Conservation (phyloP, 2,329 filamentous ascomycete species). For the Blumeria graminis region DNA sequence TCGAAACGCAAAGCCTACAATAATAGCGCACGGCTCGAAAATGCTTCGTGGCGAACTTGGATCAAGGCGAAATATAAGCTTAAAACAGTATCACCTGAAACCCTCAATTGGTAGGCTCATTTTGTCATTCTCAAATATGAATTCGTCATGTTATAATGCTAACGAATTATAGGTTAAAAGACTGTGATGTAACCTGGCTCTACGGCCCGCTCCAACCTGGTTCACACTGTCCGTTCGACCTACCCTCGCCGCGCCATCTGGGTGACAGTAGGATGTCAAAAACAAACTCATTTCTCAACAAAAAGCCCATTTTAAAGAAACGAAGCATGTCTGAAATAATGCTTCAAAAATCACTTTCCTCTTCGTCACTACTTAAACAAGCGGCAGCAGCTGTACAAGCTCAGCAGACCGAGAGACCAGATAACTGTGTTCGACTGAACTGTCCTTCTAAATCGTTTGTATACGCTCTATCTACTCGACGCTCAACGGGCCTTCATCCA, state of each 20-base stretch:
- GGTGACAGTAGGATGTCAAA: constrained; percentile 22
- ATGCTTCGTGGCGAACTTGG: constrained; percentile 93
- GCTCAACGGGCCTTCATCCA: constrained; percentile 34
- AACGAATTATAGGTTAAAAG: constrained; percentile 54
- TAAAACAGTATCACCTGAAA: constrained; percentile 70
- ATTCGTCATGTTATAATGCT: constrained; percentile 21
- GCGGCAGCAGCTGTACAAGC: constrained; percentile 17
- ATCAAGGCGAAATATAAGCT: constrained; percentile 73
- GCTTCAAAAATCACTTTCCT: constrained; percentile 68
- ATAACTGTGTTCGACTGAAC: constrained; percentile 18
- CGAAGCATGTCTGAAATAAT: constrained; percentile 89
- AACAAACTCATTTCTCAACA: constrained; percentile 31
- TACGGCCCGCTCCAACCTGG: constrained; percentile 74
- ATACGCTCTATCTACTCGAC: constrained; percentile 38
- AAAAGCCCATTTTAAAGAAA: constrained; percentile 77
- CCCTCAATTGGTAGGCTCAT: constrained; percentile 43
- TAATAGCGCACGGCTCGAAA: constrained; percentile 45
- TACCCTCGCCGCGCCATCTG: constrained; percentile 19
- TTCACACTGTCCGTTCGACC: constrained; percentile 24
- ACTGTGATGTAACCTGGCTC: constrained; percentile 91
- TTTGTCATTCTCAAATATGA: not conserved
- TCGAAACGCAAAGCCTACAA: constrained; percentile 42
- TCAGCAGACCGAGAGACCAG: constrained; percentile 23
- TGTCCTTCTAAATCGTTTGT: constrained; percentile 37
- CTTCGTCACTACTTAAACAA: constrained; percentile 67